Conservation (phyloP, 345 rosid species). For the Passiflora organensis region DNA sequence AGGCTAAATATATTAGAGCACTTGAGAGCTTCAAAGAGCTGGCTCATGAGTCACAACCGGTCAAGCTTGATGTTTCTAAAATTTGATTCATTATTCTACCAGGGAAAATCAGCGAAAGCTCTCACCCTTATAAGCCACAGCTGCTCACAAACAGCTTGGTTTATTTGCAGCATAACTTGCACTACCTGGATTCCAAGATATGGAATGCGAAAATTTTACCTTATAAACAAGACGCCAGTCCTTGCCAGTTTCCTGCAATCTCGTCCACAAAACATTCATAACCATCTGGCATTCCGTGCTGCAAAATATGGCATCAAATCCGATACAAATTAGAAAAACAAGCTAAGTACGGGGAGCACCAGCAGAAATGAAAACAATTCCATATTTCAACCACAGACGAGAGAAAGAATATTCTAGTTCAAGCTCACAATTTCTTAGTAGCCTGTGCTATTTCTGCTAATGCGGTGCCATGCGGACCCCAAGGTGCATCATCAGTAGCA, state of each 20-base stretch:
- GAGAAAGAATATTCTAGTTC: conserved; percentile 4
- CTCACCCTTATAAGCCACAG: no score
- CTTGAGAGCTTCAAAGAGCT: no score
- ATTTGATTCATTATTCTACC: no score
- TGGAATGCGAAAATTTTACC: conserved; percentile 36
- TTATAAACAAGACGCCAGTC: conserved; percentile 98
- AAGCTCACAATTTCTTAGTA: conserved; percentile 76
- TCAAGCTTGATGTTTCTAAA: no score
- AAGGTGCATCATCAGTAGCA: conserved; percentile 96
- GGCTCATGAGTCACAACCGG: no score
- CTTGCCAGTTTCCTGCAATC: conserved; percentile 84
- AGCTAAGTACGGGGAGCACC: neutral
- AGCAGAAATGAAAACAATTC: conserved; percentile 2
- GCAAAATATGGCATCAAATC: conserved; percentile 23
- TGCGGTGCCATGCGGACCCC: conserved; percentile 99
- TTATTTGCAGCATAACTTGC: neutral
- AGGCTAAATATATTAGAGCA: no score
- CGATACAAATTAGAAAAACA: conserved; percentile 8
- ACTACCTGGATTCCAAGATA: neutral
- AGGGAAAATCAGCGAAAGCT: no score
- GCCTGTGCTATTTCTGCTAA: conserved; percentile 91
- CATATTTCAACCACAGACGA: neutral
- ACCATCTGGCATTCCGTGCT: conserved; percentile 94
- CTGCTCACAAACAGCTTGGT: no score
- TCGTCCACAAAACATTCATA: conserved; percentile 92